Conservation (phyloP, 2,329 filamentous ascomycete species). For the Albifimbria verrucaria region DNA sequence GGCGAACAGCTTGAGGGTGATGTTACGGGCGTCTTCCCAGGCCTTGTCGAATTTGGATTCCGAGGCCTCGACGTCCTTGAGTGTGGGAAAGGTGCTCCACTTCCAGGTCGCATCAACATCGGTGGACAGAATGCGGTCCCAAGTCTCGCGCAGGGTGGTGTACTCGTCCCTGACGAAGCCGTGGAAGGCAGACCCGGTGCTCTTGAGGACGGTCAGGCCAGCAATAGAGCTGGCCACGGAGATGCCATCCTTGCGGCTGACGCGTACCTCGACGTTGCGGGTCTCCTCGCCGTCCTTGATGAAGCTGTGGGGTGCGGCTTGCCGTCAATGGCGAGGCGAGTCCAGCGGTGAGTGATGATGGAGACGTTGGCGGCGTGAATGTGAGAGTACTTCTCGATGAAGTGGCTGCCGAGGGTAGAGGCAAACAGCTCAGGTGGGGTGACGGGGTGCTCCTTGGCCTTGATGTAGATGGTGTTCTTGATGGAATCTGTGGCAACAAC, state of each 20-base stretch:
- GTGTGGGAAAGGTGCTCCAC: slow-evolving; percentile 69
- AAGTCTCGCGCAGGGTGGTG: slow-evolving; percentile 85
- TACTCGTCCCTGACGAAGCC: slow-evolving; percentile 91
- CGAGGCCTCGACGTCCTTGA: slow-evolving; percentile 65
- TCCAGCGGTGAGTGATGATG: slow-evolving; percentile 86
- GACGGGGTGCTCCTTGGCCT: slow-evolving; percentile 89
- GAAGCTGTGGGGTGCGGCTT: slow-evolving; percentile 93
- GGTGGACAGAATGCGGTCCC: slow-evolving; percentile 93
- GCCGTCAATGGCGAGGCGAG: slow-evolving; percentile 81
- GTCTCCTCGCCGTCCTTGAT: slow-evolving; percentile 85
- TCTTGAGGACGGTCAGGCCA: slow-evolving; percentile 88
- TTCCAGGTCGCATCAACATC: slow-evolving; percentile 85
- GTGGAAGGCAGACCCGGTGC: slow-evolving; percentile 93
- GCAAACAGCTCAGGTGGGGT: slow-evolving; percentile 92
- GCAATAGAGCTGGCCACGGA: slow-evolving; percentile 73
- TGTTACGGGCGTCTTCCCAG: slow-evolving; percentile 72
- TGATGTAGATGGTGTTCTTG: slow-evolving; percentile 96
- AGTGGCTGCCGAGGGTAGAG: slow-evolving; percentile 80
- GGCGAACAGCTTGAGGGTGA: slow-evolving; percentile 90
- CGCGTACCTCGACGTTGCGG: slow-evolving; percentile 72
- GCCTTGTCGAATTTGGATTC: slow-evolving; percentile 72
- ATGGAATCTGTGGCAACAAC: slow-evolving; percentile 96
- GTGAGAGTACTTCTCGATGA: slow-evolving; percentile 82
- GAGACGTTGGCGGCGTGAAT: slow-evolving; percentile 81
- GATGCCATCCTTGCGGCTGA: slow-evolving; percentile 67